Base-by-base conservation (phyloP, 768 basidiomycete genomes). In the Cystobasidium onofrii region DNA sequence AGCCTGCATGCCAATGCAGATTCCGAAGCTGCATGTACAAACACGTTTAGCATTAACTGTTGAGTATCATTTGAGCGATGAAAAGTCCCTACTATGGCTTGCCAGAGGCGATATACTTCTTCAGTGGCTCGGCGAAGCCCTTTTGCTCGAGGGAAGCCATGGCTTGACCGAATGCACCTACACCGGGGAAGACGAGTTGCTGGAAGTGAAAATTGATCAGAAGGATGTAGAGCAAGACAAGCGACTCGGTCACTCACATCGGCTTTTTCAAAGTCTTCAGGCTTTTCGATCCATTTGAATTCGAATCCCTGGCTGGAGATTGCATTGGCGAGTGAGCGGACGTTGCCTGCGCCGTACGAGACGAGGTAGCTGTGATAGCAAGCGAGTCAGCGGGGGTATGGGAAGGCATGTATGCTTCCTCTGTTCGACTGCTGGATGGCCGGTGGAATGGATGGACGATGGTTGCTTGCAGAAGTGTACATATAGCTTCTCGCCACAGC, bases 1-100 rank as follows among this genome's bases (percentile, higher is more conserved):
- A 73, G 96, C 87, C 82, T 99, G 96, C 88, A 99, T 89, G 78
- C 96, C 96, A 79, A 99, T 91, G 83, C 96, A 99, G 83, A 99
- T 98, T 44, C 92, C 92, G 74, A 79, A 77, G 78, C 69, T 71
- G 54, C n/a, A n/a, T n/a, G n/a, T n/a, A n/a, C n/a, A n/a, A n/a
- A n/a, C n/a, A n/a, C n/a, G n/a, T n/a, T n/a, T n/a, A n/a, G n/a
- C n/a, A n/a, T n/a, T n/a, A n/a, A n/a, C n/a, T n/a, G n/a, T n/a
- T n/a, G 13, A 29, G 29, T 18, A n/a, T 20, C 81, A 81, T 82
- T 96, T 91, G 82, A n/a, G n/a, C n/a, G n/a, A n/a, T n/a, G n/a
- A n/a, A 13, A 31, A 27, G 4, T 63, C 12, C 34, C 20, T 54
- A 71, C 69, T 96, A 99, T 1, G 95, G 96, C 78, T 85, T 86